Conservation (phyloP, 805 yeast species). For the Wickerhamomyces canadensis region DNA sequence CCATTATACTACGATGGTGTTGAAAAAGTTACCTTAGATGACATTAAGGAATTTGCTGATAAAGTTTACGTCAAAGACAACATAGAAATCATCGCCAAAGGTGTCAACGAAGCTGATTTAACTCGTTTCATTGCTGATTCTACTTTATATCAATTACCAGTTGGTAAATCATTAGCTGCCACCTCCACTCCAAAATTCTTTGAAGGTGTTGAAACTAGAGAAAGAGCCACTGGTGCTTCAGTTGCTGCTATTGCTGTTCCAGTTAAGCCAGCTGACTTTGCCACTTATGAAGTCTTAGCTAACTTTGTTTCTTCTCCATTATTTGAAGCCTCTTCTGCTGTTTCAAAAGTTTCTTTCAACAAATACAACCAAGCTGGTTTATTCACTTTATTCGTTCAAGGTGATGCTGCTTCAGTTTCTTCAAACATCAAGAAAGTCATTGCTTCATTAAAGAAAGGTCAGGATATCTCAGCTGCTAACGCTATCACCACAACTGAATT, state of each 20-base stretch:
- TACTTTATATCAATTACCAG: conserved; percentile 55
- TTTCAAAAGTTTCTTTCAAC: conserved; percentile 47
- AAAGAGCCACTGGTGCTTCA: conserved; percentile 58
- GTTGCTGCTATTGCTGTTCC: conserved; percentile 83
- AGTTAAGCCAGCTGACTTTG: conserved; percentile 54
- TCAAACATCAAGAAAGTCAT: conserved; percentile 57
- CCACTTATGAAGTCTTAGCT: conserved; percentile 64
- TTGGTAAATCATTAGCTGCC: conserved; percentile 45
- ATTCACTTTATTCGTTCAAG: conserved; percentile 64
- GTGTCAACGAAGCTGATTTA: conserved; percentile 70
- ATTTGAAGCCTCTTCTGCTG: conserved; percentile 46
- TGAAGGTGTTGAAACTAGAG: conserved; percentile 65
- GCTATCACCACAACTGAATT: conserved; percentile 42
- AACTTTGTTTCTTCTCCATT: conserved; percentile 59
- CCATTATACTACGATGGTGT: conserved; percentile 72
- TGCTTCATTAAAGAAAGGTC: conserved; percentile 45
- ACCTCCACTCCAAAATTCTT: conserved; percentile 37
- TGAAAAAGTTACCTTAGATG: conserved; percentile 51
- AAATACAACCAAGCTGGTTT: conserved; percentile 77
- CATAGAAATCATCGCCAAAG: conserved; percentile 65
- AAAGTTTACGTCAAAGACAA: conserved; percentile 65
- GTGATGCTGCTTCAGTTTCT: conserved; percentile 53
- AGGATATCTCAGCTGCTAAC: conserved; percentile 54
- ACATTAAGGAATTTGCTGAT: conserved; percentile 60
- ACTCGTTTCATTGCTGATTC: conserved; percentile 60